Percentiles rank a stretch among this genome's conserved stretches.
These are phyloP conservation scores for Botrytis sinoallii DNA, from an alignment of 2,329 filamentous ascomycete species.

Conservation along the genomic window DNA sequence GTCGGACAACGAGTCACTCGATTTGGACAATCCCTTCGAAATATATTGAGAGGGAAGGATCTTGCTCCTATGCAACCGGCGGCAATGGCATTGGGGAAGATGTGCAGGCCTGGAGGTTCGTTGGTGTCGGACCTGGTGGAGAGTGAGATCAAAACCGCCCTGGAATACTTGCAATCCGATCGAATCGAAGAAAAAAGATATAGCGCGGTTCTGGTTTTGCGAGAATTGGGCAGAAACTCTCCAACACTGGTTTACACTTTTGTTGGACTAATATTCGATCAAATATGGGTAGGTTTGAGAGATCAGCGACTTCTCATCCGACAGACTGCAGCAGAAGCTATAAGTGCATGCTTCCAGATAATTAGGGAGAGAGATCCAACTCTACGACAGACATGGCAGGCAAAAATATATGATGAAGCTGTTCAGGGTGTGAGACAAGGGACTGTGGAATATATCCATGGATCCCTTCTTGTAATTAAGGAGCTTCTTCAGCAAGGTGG, in stretches of 20 bases:
- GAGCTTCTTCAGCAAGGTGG: constrained; percentile 91
- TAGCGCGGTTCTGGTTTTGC: constrained; percentile 84
- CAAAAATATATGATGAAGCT: constrained; percentile 84
- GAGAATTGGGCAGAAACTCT: constrained; percentile 87
- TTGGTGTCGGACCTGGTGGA: constrained; percentile 95
- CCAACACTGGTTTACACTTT: constrained; percentile 95
- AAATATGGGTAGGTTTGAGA: constrained; percentile 91
- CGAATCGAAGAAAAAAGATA: constrained; percentile 90
- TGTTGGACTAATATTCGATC: constrained; percentile 90
- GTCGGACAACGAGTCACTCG: constrained; percentile 89
- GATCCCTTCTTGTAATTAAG: constrained; percentile 88
- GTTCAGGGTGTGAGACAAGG: constrained; percentile 74
- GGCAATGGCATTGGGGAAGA: constrained; percentile 80
- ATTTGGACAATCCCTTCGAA: constrained; percentile 86
- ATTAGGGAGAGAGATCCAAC: constrained; percentile 88
- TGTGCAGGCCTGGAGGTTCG: constrained; percentile 89
- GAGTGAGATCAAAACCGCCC: constrained; percentile 90
- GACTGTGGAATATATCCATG: constrained; percentile 85
- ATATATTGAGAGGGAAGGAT: constrained; percentile 85
- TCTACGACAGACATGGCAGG: constrained; percentile 84
- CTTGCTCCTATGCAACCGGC: constrained; percentile 87
- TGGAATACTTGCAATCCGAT: constrained; percentile 96
- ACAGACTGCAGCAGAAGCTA: constrained; percentile 85
- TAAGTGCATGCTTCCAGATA: constrained; percentile 93
- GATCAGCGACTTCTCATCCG: constrained; percentile 89